Evolutionary conservation across 176 grass and related monocot genomes (phyloP).

Genomic region (Poa pratensis): DNA sequence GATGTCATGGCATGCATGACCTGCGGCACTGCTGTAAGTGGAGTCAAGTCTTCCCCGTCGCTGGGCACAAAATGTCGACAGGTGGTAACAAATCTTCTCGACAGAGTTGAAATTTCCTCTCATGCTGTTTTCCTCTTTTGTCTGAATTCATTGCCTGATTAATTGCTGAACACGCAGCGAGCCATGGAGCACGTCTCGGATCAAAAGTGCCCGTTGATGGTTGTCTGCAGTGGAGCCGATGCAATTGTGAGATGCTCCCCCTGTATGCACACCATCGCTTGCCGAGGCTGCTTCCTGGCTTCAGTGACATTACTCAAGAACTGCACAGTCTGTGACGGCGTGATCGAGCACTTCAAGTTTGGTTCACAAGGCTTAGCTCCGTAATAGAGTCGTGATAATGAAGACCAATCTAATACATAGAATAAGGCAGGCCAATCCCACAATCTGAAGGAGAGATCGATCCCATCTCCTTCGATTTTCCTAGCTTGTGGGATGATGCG

Average conservation of each 20-base stretch:
- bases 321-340: slow-evolving; percentile 53
- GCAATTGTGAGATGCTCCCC: slow-evolving; percentile 59
- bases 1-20: slow-evolving; percentile 57
- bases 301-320: slow-evolving; percentile 53
- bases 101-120: slow-evolving; percentile 22
- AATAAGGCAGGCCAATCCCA: slow-evolving; percentile 48
- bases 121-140: neutral
- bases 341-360: slow-evolving; percentile 59
- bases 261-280: slow-evolving; percentile 57
- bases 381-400: slow-evolving; percentile 32
- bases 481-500: slow-evolving; percentile 32
- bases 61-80: slow-evolving; percentile 40
- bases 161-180: slow-evolving; percentile 39
- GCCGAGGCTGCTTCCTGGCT: slow-evolving; percentile 59
- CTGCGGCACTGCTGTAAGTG: slow-evolving; percentile 52
- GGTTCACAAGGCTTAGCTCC: slow-evolving; percentile 36
- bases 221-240: slow-evolving; percentile 59
- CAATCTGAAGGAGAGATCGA: slow-evolving; percentile 51
- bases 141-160: slow-evolving; percentile 6
- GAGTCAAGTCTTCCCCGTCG: slow-evolving; percentile 51
- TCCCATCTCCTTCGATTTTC: slow-evolving; percentile 51
- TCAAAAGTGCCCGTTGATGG: slow-evolving; percentile 58
- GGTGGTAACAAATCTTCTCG: slow-evolving; percentile 39
- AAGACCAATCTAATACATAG: slow-evolving; percentile 31
- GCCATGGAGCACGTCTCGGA: neutral